Base-by-base conservation (phyloP, 495 filamentous ascomycete genomes). In the Umbilicaria muhlenbergii region DNA sequence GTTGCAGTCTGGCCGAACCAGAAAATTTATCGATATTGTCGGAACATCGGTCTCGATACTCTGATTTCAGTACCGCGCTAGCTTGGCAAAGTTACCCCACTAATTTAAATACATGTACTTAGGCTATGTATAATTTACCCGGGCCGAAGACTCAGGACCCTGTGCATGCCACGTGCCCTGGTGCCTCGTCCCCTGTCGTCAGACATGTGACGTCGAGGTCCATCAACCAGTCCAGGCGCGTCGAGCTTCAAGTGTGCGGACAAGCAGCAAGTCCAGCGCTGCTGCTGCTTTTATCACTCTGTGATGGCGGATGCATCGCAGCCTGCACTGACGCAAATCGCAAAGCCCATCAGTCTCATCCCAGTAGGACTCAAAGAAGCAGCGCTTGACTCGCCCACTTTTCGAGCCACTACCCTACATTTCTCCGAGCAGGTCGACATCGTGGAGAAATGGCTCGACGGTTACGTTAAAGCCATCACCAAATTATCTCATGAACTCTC, bases 281-380 rank as follows among this genome's bases (percentile, higher is more conserved):
- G n/a, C n/a, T 19, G 38, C 53, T 61, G 59, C 24, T 2, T 28
- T 1, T 8, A 28, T 28, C 24, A 28, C 8, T 28, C 24, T 28
- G 24, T 28, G 60, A 70, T 70, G 66, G 65, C 65, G 55, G 60
- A 58, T 49, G 57, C 62, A 58, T 51, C 60, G 48, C 62, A 63
- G 49, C 59, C 59, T 46, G 58, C 60, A 36, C 56, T 67, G 46
- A 61, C 69, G 58, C 62, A 66, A 41, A 63, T 68, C 33, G 69
- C 66, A 51, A 74, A 68, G 59, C 70, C 72, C 34, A 58, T 75
- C 50, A 74, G 65, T 51, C 60, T 76, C 38, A 70, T 75, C 41
- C 89, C 91, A n/a, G 92, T 96, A 24, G 74, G 76, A 38, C 71
- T 94, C 44, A 87, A 84, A 68, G 91, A 98, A 73, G 91, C 91